Base-by-base conservation (phyloP, 2,329 filamentous ascomycete genomes). In the Aspergillus texensis region DNA sequence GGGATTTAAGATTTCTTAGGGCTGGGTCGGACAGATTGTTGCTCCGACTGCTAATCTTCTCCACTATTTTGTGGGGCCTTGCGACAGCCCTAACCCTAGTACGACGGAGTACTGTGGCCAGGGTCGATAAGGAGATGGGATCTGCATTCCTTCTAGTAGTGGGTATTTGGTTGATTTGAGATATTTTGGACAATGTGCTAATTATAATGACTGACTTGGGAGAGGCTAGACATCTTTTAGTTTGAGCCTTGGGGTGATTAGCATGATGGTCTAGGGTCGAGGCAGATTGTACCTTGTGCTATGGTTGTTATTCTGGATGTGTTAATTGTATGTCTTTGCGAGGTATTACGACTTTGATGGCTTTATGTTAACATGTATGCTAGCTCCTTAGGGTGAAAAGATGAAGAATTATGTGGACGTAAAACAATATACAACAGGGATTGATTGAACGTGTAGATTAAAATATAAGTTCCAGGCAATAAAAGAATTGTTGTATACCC, bases 291-390 rank as follows among this genome's bases (percentile, higher is more conserved):
- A 43, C 5, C 3, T 43, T 21, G 3, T 21, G 1, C 19, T 11
- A 4, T 11, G 10, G 19, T 3, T 21, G 19, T 11, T n/a, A 21
- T 10, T 43, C 10, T 21, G 41, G 21, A 43, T 11, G 19, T 43
- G 19, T 43, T 21, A 43, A 36, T 2, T 1, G 4, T 43, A 43
- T 43, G 19, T 11, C 8, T 19, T 11, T 43, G 1, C 3, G 6
- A n/a, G 19, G 10, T 43, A 11, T 43, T 1, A 43, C 4, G 6
- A 4, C 6, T 0, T n/a, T 43, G 19, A 4, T 0, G 6, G 0
- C 4, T n/a, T n/a, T 43, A n/a, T n/a, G 6, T 19, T 43, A 43
- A 9, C 6, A n/a, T 19, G 6, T 21, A 21, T 21, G 39, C 39
- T 41, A 14, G 39, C 16, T 41, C 0, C 19, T 41, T n/a, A n/a